Conservation (phyloP, 2,329 filamentous ascomycete genomes). For the Microdochium trichocladiopsis region DNA sequence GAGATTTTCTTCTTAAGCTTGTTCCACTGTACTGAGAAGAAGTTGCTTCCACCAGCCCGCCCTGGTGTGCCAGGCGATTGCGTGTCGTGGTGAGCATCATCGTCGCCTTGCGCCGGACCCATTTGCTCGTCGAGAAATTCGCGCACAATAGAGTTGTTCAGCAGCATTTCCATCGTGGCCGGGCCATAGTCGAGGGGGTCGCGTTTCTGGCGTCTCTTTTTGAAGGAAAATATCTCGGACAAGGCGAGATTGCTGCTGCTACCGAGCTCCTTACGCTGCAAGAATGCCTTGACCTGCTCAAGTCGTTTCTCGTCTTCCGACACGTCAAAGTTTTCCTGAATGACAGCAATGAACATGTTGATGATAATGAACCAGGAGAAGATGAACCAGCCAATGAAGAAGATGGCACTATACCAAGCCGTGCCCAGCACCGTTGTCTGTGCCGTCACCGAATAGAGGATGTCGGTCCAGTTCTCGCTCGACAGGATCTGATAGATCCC, state of each 20-base stretch:
- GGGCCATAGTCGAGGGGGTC: conserved; percentile 90
- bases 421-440: conserved; percentile 60
- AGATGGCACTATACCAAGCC: conserved; percentile 88
- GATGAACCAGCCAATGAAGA: conserved; percentile 93
- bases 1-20: conserved; percentile 48
- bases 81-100: conserved; percentile 18
- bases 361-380: conserved; percentile 90
- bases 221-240: conserved; percentile 60
- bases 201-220: conserved; percentile 51
- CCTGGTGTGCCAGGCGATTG: conserved; percentile 27
- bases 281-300: conserved; percentile 90
- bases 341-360: conserved; percentile 99
- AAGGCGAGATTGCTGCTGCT: conserved; percentile 69
- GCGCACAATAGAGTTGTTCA: conserved; percentile 90
- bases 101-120: conserved; percentile 30
- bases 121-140: conserved; percentile 83
- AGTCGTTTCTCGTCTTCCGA: conserved; percentile 96
- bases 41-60: conserved; percentile 28
- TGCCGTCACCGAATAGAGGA: conserved; percentile 75
- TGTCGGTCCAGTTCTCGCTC: conserved; percentile 89
- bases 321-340: conserved; percentile 98
- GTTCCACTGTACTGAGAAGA: conserved; percentile 54
- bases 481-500: conserved; percentile 98
- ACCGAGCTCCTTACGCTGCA: conserved; percentile 83
- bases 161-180: conserved; percentile 88